Evolutionary conservation across 805 yeast species (phyloP).

Genomic region (Barnettozyma vustinii): DNA sequence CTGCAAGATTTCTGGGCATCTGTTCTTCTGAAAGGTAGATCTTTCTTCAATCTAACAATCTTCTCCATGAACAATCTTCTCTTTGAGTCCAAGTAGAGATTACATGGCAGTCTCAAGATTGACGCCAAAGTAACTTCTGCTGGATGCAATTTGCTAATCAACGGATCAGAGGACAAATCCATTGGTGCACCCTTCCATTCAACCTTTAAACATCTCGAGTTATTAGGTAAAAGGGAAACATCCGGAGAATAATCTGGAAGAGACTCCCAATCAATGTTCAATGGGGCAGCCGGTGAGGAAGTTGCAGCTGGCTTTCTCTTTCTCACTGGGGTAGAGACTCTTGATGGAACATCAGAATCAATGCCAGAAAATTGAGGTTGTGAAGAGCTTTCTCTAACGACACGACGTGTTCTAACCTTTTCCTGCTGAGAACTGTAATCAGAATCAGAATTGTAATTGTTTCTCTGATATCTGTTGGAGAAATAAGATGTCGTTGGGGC

Average conservation of each 20-base stretch:
- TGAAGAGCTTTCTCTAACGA: conserved; percentile 34
- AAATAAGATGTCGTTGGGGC: conserved; percentile 13
- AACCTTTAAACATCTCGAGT: conserved; percentile 68
- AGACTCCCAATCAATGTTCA: conserved; percentile 58
- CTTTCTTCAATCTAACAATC: conserved; percentile 66
- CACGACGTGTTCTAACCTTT: conserved; percentile 56
- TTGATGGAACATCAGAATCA: conserved; percentile 24
- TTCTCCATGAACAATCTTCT: conserved; percentile 87
- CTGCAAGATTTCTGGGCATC: conserved; percentile 98
- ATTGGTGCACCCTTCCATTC: conserved; percentile 99
- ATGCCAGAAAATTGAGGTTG: conserved; percentile 22
- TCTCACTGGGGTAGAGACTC: conserved; percentile 30
- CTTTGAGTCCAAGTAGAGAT: conserved; percentile 75
- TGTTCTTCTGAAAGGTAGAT: conserved; percentile 88
- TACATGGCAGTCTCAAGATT: conserved; percentile 82
- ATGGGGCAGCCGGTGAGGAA: conserved; percentile 38
- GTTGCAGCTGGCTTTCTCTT: conserved; percentile 39
- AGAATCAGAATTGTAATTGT: conserved; percentile 33
- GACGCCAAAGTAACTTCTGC: conserved; percentile 87
- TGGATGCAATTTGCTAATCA: conserved; percentile 71
- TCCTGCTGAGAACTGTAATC: conserved; percentile 32
- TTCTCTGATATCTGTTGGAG: conserved; percentile 21
- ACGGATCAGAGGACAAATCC: conserved; percentile 80
- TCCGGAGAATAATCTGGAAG: conserved; percentile 85
- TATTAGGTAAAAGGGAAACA: conserved; percentile 57